Evolutionary conservation across 2,329 filamentous ascomycete genomes (phyloP).

Genomic region (Talaromyces rugulosus): DNA sequence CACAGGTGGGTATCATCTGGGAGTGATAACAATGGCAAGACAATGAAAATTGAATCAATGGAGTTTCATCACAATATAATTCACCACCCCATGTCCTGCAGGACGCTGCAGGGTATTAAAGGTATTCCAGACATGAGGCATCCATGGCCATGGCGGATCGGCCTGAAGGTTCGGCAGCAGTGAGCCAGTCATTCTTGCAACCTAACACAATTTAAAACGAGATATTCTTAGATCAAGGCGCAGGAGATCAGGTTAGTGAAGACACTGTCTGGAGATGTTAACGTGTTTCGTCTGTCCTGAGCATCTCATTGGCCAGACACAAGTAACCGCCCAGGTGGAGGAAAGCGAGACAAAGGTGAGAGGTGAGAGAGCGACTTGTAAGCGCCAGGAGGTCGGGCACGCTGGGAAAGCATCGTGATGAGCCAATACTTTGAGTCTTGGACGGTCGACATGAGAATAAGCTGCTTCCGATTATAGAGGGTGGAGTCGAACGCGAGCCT

Average conservation of each 20-base stretch:
- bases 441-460: background rate
- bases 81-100: background rate
- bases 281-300: background rate
- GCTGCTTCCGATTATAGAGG: background rate
- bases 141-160: background rate
- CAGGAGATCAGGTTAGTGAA: background rate
- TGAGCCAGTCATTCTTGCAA: conserved; percentile 6
- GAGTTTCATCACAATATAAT: conserved; percentile 1
- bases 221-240: background rate
- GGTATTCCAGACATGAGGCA: conserved; percentile 1
- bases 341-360: background rate
- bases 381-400: conserved; percentile 8
- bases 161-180: conserved; percentile 1
- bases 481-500: background rate
- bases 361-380: conserved; percentile 2
- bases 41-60: background rate
- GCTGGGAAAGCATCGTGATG: background rate
- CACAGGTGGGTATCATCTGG: background rate
- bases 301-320: background rate
- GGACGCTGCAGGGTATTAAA: conserved; percentile 8
- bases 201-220: conserved; percentile 3
- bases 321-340: background rate
- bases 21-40: background rate
- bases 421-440: background rate
- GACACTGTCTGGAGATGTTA: background rate